phyloP scores from a whole-genome alignment of 2,329 filamentous ascomycete genomes.

The Fusarium dimerum region DNA sequence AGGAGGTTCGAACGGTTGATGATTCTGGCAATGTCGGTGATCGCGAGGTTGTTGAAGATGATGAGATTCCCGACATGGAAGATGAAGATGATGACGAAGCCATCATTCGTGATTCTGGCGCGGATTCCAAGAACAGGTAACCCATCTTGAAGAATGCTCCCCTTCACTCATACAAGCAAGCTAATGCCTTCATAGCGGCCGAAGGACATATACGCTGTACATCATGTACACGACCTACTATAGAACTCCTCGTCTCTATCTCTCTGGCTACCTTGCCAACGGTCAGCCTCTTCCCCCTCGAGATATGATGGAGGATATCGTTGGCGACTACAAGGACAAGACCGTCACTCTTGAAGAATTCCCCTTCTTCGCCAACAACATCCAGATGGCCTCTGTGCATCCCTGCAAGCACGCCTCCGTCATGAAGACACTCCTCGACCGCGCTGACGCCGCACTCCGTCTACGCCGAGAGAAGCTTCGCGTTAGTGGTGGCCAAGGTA shows the following conservation, averaged over 20 bases:
- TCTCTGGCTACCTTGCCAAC: conserved; percentile 81
- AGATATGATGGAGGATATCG: conserved; percentile 95
- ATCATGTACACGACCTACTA: conserved; percentile 98
- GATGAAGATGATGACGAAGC: conserved; percentile 97
- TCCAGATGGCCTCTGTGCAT: conserved; percentile 96
- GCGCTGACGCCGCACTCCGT: conserved; percentile 90
- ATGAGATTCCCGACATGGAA: conserved; percentile 97
- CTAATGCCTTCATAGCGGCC: conserved; percentile 54
- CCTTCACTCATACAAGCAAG: not conserved
- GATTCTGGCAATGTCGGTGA: conserved; percentile 86
- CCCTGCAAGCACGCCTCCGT: conserved; percentile 97
- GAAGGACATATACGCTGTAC: conserved; percentile 96
- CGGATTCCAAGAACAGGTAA: conserved; percentile 49
- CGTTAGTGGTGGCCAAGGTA: conserved; percentile 41
- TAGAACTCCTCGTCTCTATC: conserved; percentile 90
- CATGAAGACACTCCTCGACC: conserved; percentile 96
- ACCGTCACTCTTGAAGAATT: conserved; percentile 98
- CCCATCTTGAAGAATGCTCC: conserved; percentile 4
- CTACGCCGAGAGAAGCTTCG: conserved; percentile 81
- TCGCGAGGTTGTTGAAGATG: conserved; percentile 66
- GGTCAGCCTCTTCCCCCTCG: conserved; percentile 81
- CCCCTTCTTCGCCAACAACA: conserved; percentile 84
- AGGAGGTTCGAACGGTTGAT: conserved; percentile 85
- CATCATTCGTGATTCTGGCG: conserved; percentile 77
- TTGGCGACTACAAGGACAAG: conserved; percentile 97